phyloP scores from a whole-genome alignment of 345 rosid species.

The Salix viminalis region DNA sequence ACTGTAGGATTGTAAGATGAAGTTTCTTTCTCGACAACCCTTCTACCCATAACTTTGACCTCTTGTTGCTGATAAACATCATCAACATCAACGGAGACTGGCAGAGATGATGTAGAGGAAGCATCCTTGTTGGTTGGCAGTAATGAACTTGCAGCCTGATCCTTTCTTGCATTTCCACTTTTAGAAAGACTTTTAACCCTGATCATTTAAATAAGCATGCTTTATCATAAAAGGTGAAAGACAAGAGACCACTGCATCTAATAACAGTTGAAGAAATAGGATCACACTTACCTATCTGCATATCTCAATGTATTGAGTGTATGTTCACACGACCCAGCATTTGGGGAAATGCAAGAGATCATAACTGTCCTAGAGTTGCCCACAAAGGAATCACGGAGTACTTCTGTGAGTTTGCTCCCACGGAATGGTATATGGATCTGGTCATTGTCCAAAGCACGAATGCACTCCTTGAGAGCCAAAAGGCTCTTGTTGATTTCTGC shows the following conservation, averaged over 20 bases:
- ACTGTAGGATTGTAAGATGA: conserved; percentile 33
- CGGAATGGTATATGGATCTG: conserved; percentile 95
- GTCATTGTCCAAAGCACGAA: conserved; percentile 93
- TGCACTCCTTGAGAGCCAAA: conserved; percentile 94
- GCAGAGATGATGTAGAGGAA: conserved; percentile 41
- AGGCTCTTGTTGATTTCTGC: conserved; percentile 95
- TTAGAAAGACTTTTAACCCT: conserved; percentile 97
- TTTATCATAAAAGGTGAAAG: conserved; percentile 3
- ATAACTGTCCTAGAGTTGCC: conserved; percentile 94
- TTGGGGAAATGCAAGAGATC: conserved; percentile 97
- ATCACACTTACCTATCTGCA: conserved; percentile 70
- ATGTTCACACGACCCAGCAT: conserved; percentile 94
- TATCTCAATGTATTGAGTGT: conserved; percentile 93
- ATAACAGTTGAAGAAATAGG: conserved; percentile 6
- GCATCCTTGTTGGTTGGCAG: conserved; percentile 51
- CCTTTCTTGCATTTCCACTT: conserved; percentile 78
- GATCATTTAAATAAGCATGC: conserved; percentile 26
- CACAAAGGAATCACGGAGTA: conserved; percentile 91
- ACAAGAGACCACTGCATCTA: neutral
- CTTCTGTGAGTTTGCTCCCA: conserved; percentile 96
- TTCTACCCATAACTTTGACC: conserved; percentile 45
- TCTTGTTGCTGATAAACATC: conserved; percentile 57
- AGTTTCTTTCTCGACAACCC: conserved; percentile 60
- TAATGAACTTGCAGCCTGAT: conserved; percentile 46
- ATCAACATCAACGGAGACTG: conserved; percentile 42